These are phyloP conservation scores for Tolypocladium ophioglossoides DNA, from an alignment of 2,329 filamentous ascomycete species.

Conservation along the genomic window DNA sequence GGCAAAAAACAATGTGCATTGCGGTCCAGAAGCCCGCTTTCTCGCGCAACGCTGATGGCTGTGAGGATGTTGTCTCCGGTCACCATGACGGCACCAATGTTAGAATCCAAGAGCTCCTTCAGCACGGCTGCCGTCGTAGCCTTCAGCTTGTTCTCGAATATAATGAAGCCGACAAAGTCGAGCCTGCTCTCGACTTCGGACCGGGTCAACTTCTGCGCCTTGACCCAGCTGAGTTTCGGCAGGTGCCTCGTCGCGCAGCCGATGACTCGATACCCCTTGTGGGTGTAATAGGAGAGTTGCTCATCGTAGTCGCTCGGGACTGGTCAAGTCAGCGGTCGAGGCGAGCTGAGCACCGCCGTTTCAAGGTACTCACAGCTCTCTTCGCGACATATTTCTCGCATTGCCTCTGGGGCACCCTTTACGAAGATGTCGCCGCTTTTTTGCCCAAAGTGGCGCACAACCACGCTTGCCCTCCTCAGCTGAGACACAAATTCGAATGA, in stretches of 20 bases:
- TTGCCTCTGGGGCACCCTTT: constrained; percentile 92
- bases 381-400: constrained; percentile 81
- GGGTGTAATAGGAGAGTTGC: constrained; percentile 80
- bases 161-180: constrained; percentile 89
- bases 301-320: constrained; percentile 87
- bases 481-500: constrained; percentile 94
- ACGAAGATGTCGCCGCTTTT: constrained; percentile 82
- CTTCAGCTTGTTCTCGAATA: constrained; percentile 98
- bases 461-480: constrained; percentile 80
- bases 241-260: constrained; percentile 87
- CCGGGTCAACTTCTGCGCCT: constrained; percentile 87
- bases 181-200: constrained; percentile 73
- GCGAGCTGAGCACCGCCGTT: background rate
- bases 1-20: constrained; percentile 88
- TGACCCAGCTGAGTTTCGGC: constrained; percentile 82
- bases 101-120: constrained; percentile 69
- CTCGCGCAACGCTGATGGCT: constrained; percentile 87
- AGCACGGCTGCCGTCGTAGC: constrained; percentile 73
- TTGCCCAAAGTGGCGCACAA: constrained; percentile 80
- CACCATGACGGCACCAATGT: constrained; percentile 88
- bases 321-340: constrained; percentile 14
- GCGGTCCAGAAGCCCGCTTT: constrained; percentile 73
- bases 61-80: constrained; percentile 97
- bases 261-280: constrained; percentile 93
- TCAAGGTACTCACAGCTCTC: constrained; percentile 57